Percentiles rank a stretch among this genome's conserved stretches.
phyloP scores from a whole-genome alignment of 176 grass and related monocot genomes.

The Zea mays region Zm-B73-REFERENCE-NAM-5.0 NC_050099.1:159823001-159823500 shows the following conservation, averaged over 20 bases:
- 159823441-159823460: constrained; percentile 75
- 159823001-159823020: background rate
- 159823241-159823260: constrained; percentile 60
- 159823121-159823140: background rate
- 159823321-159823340: constrained; percentile 81
- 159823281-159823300: constrained; percentile 60
- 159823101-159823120: background rate
- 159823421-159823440: constrained; percentile 9
- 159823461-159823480: constrained; percentile 61
- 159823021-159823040: background rate
- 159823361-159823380: background rate
- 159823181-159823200: background rate
- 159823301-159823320: constrained; percentile 81
- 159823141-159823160: constrained; percentile 2
- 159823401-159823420: constrained; percentile 5
- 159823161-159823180: constrained; percentile 5
- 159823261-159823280: constrained; percentile 55
- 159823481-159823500: constrained; percentile 69
- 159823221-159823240: constrained; percentile 17
- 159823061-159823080: background rate
- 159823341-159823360: constrained; percentile 9
- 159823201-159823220: constrained; percentile 12
- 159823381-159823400: background rate
- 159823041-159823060: background rate
- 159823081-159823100: background rate